Percentiles rank a stretch among this genome's conserved stretches.
phyloP scores from a whole-genome alignment of 768 basidiomycete genomes.

The Sporobolomyces pararoseus region DNA sequence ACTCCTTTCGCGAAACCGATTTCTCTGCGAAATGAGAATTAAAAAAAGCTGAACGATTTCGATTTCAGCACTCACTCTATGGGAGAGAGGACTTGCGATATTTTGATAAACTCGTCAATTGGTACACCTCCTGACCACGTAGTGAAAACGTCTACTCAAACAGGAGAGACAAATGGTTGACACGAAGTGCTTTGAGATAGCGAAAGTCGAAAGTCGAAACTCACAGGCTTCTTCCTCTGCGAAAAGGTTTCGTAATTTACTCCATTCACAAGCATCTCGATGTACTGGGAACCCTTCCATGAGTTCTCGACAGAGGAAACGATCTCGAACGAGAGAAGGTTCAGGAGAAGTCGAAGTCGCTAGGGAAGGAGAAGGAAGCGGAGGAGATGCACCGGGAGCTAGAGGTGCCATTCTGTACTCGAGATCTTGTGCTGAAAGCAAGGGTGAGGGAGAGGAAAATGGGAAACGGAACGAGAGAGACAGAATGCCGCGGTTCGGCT shows the following conservation, averaged over 20 bases:
- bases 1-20: constrained; percentile 42
- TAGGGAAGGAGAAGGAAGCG: neutral
- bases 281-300: constrained; percentile 33
- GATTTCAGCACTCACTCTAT: too few species aligned
- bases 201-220: neutral
- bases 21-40: constrained; percentile 18
- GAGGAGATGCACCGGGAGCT: neutral
- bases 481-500: neutral
- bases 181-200: too few species aligned
- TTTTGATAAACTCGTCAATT: constrained; percentile 35
- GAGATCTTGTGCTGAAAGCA: too few species aligned
- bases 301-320: constrained; percentile 12
- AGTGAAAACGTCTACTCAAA: constrained; percentile 27
- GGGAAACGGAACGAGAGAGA: neutral
- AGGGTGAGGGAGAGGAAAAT: neutral
- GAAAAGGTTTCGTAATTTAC: constrained; percentile 29
- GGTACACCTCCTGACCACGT: constrained; percentile 36
- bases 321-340: neutral
- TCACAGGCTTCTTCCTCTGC: constrained; percentile 31
- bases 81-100: constrained; percentile 1
- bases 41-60: neutral
- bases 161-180: too few species aligned
- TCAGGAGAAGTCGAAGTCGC: neutral
- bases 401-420: neutral
- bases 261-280: constrained; percentile 34